Evolutionary conservation across 2,329 filamentous ascomycete species (phyloP), one percentile per base, ranked within the genome.

Genomic region (Cercospora janseana): DNA sequence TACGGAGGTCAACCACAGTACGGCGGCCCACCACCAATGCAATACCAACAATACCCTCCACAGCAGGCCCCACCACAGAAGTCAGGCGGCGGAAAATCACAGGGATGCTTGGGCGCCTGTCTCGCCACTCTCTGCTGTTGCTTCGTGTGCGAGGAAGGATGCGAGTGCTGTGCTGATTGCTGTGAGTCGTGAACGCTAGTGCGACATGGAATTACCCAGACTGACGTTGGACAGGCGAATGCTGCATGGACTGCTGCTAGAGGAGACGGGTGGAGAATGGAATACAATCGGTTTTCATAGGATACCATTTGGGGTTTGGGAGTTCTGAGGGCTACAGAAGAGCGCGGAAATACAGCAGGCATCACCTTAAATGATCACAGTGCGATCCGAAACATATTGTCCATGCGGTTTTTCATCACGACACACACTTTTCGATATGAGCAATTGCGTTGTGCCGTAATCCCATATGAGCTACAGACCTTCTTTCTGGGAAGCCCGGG

Each of bases 111-210:
- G 46, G 68, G 65, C 38, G 70, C 75, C 10, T 81, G 79, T 68
- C 64, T 82, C 41, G 78, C 77, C 40, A 72, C 72, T 26, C 66
- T 84, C 28, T 83, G 80, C 70, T 85, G 81, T 65, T 83, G 80
- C 63, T 84, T 80, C 67, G 72, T 84, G 21, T 82, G 79, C 60
- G 81, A 83, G 63, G 81, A 83, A 67, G 74, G 77, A 21, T 84
- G 81, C 61, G 80, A 83, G 65, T 83, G 80, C 69, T 83, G 80
- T 63, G 70, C 75, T n/a, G 80, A 83, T 4, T 82, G 79, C 66
- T 77, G 78, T 60, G 79, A 79, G 51, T 80, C 76, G 65, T 74
- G 69, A 46, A 65, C 60, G 24, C 20, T 16, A 16, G n/a, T 12
- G 23, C 20, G 12, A 13, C 34, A 20, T 3, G 4, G 20, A 3